Evolutionary conservation across 805 yeast species (phyloP), one percentile per base, ranked within the genome.

Genomic region (Spathaspora sp.): DNA sequence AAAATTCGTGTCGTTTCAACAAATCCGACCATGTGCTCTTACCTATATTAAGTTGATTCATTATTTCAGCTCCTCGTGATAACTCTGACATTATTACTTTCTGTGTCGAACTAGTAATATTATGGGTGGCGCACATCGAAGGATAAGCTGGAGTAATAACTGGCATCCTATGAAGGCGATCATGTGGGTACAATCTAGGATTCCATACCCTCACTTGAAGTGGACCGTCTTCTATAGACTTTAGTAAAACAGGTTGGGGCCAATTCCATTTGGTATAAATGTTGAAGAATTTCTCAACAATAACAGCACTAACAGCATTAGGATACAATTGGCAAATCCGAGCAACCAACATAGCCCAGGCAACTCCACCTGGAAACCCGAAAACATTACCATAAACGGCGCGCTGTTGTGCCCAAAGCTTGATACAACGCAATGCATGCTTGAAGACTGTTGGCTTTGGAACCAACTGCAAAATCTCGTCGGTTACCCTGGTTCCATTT

Each of bases 321-420:
- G 99, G 99, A 65, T 93, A 94, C 48, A 94, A 72, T 67, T 94
- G 99, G 68, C 99, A 94, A 28, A 94, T 90, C 60, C 99, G 79
- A 1, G 98, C 99, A n/a, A 92, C 97, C 42, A 94, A 69, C 97
- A 94, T 94, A 0, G 99, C 99, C 99, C 99, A 94, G 1, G 99
- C 99, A 47, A 94, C 99, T 68, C 99, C 99, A 62, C 99, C 99
- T 0, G 98, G 99, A 69, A 93, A 94, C 0, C 99, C 99, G 78
- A 87, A 89, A 44, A 94, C 87, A 64, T 94, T 94, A 6, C 89
- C 97, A 69, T 94, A 94, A 14, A 94, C 82, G 0, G 97, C 98
- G 48, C 98, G 79, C 61, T 91, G 82, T 64, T 91, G 93, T 0
- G 99, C 99, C 99, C 99, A 94, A 62, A 94, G 76, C 68, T 94